phyloP scores from a whole-genome alignment of 805 yeast genomes.

The Peterozyma xylosa region DNA sequence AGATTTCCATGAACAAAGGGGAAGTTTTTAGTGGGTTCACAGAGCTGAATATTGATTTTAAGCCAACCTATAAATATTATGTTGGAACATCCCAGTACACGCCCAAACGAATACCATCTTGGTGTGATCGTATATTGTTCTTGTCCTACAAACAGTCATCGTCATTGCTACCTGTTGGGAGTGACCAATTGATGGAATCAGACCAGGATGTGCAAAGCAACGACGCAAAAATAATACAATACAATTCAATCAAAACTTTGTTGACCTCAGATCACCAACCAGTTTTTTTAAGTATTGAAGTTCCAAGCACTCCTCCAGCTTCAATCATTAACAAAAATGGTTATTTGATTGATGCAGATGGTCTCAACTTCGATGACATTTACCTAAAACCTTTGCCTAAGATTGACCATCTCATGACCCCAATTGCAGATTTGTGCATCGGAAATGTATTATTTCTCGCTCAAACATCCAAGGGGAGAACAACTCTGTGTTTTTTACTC shows the following conservation, averaged over 20 bases:
- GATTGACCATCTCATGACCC: not conserved
- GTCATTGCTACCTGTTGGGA: no score
- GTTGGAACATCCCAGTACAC: slow-evolving; percentile 40
- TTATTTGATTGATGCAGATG: slow-evolving; percentile 16
- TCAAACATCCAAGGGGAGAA: not conserved
- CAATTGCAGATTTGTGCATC: not conserved
- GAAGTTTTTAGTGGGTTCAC: slow-evolving; percentile 52
- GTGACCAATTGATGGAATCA: no score
- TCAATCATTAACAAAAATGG: slow-evolving; percentile 19
- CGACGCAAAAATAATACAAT: slow-evolving; percentile 12
- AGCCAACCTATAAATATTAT: slow-evolving; percentile 75
- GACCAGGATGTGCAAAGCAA: not conserved
- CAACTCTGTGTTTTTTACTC: no score
- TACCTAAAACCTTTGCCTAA: slow-evolving; percentile 15
- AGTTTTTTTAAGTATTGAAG: slow-evolving; percentile 44
- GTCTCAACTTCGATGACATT: slow-evolving; percentile 15
- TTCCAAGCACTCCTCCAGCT: slow-evolving; percentile 41
- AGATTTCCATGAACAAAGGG: slow-evolving; percentile 28
- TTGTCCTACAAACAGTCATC: slow-evolving; percentile 27
- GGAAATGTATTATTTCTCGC: not conserved
- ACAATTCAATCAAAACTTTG: slow-evolving; percentile 38
- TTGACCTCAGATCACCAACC: slow-evolving; percentile 76
- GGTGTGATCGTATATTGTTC: slow-evolving; percentile 84
- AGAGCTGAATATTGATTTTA: slow-evolving; percentile 59
- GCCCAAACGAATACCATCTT: slow-evolving; percentile 63